Evolutionary conservation across 306 rosid species (phyloP).

Genomic region (Morella rubra): DNA sequence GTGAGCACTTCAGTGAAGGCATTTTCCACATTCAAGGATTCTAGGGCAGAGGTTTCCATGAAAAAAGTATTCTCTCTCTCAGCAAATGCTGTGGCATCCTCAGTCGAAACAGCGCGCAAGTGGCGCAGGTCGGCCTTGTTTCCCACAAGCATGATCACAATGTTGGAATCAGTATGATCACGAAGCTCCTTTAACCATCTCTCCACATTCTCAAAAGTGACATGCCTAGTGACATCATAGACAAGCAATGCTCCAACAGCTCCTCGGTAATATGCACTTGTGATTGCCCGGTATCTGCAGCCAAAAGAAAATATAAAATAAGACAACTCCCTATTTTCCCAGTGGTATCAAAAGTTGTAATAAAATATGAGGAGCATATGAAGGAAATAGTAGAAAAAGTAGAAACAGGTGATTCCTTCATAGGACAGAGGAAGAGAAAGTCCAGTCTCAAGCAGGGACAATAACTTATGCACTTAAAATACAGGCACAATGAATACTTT

Average conservation of each 20-base stretch:
- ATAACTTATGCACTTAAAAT: background rate
- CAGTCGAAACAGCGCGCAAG: conserved; percentile 58
- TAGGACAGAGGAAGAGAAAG: background rate
- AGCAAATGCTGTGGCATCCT: conserved; percentile 67
- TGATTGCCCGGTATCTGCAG: conserved; percentile 74
- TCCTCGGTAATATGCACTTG: conserved; percentile 81
- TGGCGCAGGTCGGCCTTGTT: conserved; percentile 87
- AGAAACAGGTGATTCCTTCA: background rate
- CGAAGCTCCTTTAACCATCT: conserved; percentile 88
- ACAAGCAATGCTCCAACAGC: conserved; percentile 87
- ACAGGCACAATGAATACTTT: too few relatives aligned
- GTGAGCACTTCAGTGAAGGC: conserved; percentile 82
- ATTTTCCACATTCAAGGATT: conserved; percentile 74
- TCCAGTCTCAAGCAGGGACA: background rate
- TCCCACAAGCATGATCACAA: conserved; percentile 82
- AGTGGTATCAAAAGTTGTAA: too few relatives aligned
- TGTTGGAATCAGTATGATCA: conserved; percentile 80
- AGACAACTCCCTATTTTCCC: conserved; percentile 4
- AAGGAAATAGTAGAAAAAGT: background rate
- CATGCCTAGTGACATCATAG: conserved; percentile 75
- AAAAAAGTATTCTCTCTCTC: conserved; percentile 68
- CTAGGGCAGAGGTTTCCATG: conserved; percentile 84
- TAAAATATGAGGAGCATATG: background rate
- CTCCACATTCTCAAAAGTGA: conserved; percentile 75
- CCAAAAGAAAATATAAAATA: conserved; percentile 25